Evolutionary conservation across 1,139 yeast genomes (phyloP), one percentile per base, ranked within the genome.

Genomic region (Saccharomycopsis crataegensis): DNA sequence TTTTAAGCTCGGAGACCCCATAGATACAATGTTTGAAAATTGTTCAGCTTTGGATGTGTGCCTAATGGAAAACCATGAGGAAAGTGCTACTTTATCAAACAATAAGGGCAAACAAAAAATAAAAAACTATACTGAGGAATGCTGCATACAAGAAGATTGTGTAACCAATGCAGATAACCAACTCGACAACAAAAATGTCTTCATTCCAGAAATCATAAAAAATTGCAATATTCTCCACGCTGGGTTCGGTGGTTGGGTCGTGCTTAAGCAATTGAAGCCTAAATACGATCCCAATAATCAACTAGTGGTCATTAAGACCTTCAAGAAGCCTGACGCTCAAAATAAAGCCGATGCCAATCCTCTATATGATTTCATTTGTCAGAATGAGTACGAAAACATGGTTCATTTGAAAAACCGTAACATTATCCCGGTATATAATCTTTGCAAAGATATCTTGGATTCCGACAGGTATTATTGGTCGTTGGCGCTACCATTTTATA

Each of bases 231-330:
- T 55, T 8, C 34, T 56, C 9, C 54, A 45, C 17, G 49, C 43
- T 40, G 58, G 58, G 11, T 56, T 54, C 46, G 58, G 58, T 2
- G 58, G 58, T 33, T 56, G 58, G 58, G 43, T 56, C 6, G 22
- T 46, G 14, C 42, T 43, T 31, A 56, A 45, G 16, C 48, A 45
- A 40, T 36, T 53, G 9, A 49, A 46, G 42, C 7, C 16, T 17
- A 41, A 38, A 9, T 36, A 43, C 33, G 49, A 34, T 11, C 6
- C 8, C 37, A 12, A 48, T 11, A 42, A 43, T 34, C 46, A 32
- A 11, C 8, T 48, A 11, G 49, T 48, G 17, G 53, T 56, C 2
- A 46, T 56, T 11, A 56, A 56, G 44, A 48, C 53, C 4, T 50
- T 56, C 34, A 56, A 56, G 16, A 22, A 41, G 14, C n/a, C 17